A percentile compares a stretch with the other conserved stretches of the same genome.
Evolutionary conservation across 1,284 basidiomycete species (phyloP).

Genomic region (Takashimella tepidaria): DNA sequence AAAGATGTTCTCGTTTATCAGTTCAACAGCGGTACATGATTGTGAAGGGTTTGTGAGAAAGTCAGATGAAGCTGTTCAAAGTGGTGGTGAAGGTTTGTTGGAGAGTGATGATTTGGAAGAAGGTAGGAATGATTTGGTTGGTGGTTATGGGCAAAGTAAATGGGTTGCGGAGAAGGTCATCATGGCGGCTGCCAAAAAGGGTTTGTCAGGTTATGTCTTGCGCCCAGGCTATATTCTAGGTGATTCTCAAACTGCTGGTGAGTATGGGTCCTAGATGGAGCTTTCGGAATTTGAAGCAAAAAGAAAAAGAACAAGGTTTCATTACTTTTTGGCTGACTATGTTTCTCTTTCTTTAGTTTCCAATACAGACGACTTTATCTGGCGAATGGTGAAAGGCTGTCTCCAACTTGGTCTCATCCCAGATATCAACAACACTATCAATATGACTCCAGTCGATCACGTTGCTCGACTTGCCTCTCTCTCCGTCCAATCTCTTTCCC

Average conservation of each 20-base stretch:
- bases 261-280: slow-evolving; percentile 31
- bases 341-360: no score
- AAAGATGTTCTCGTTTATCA: slow-evolving; percentile 86
- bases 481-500: slow-evolving; percentile 58
- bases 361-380: slow-evolving; percentile 99
- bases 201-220: slow-evolving; percentile 80
- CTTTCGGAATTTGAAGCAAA: background rate
- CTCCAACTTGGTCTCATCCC: slow-evolving; percentile 92
- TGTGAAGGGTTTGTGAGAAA: slow-evolving; percentile 83
- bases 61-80: slow-evolving; percentile 62
- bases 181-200: slow-evolving; percentile 81
- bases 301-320: background rate
- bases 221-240: slow-evolving; percentile 96
- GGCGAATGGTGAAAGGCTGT: slow-evolving; percentile 96
- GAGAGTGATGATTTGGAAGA: slow-evolving; percentile 91
- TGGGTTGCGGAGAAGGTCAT: slow-evolving; percentile 97
- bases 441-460: slow-evolving; percentile 97
- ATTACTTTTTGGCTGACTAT: no score
- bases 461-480: slow-evolving; percentile 79
- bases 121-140: slow-evolving; percentile 68
- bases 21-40: slow-evolving; percentile 90
- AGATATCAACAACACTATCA: slow-evolving; percentile 96
- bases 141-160: slow-evolving; percentile 95
- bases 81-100: slow-evolving; percentile 63
- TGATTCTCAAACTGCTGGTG: slow-evolving; percentile 78